Evolutionary conservation across 78 protist species (phyloP), one percentile per base, ranked within the genome.

Genomic region (Dictyostelium brefeldianum): DNA sequence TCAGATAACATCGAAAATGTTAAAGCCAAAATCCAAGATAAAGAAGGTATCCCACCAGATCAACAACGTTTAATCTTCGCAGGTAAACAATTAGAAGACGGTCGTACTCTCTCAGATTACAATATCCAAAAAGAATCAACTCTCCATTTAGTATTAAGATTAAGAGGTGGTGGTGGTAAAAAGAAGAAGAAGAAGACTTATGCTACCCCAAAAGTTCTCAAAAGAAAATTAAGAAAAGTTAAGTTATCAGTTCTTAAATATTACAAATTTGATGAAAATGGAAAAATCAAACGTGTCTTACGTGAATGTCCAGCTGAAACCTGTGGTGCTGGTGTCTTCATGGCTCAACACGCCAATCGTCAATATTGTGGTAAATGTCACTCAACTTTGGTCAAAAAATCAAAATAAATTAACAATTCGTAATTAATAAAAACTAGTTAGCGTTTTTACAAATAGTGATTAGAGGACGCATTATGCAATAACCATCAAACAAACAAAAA

Each of bases 21-120:
- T 80, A 99, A 99, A 97, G 90, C 97, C 25, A 99, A 99, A 97
- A 98, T 98, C 94, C 99, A 98, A 94, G 99, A 98, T 96, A 98
- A 98, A 97, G 99, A 96, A 82, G 99, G 99, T 69, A 99, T 99
- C 97, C 99, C 99, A 65, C 99, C 99, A 9, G 99, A 99, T 74
- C 99, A 99, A 83, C 99, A 99, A 95, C 83, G 99, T 20, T 97
- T 99, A 48, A 99, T 99, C 95, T 99, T 98, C 79, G 99, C 99
- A 62, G 99, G 99, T 77, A 98, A 98, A 95, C 99, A 99, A 93
- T 97, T 99, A 62, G 99, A 99, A 80, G 99, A 98, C 62, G 99
- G 99, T 78, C 98, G 99, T 83, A 98, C 99, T 70, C 95, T 99
- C 1, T 27, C 96, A 31, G 99, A 98, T 95, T 99, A 99, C 98